Percentiles rank a stretch among this genome's conserved stretches.
Evolutionary conservation across 257 asterid species (phyloP).

Genomic region (Primulina eburnea): DNA sequence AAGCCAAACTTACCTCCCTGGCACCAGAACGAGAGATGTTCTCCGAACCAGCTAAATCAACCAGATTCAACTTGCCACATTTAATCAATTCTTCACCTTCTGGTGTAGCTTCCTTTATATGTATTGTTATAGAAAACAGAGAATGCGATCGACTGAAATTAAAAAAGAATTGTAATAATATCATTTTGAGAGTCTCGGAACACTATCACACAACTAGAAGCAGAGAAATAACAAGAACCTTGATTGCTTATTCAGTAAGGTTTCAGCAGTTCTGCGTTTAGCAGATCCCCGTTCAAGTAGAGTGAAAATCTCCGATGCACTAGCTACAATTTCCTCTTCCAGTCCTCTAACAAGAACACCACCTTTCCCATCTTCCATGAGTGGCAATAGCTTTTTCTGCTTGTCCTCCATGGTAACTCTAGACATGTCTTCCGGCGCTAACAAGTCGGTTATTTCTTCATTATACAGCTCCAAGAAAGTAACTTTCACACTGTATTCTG

Average conservation of each 20-base stretch:
- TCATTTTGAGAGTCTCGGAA: not conserved
- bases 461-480: conserved; percentile 83
- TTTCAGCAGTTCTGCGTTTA: conserved; percentile 86
- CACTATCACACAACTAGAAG: not conserved
- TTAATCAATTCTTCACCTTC: conserved; percentile 92
- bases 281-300: conserved; percentile 83
- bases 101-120: conserved; percentile 86
- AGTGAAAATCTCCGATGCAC: conserved; percentile 69
- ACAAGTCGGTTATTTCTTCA: conserved; percentile 82
- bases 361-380: conserved; percentile 93
- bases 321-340: conserved; percentile 81
- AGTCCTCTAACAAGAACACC: conserved; percentile 90
- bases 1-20: conserved; percentile 56
- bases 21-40: conserved; percentile 94
- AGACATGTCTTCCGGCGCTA: conserved; percentile 77
- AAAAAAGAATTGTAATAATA: conserved; percentile 18
- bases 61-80: conserved; percentile 87
- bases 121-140: conserved; percentile 82
- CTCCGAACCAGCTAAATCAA: conserved; percentile 91
- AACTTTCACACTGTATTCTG: conserved; percentile 82
- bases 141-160: conserved; percentile 88
- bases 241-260: conserved; percentile 80
- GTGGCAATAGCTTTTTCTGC: conserved; percentile 77
- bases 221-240: conserved; percentile 43
- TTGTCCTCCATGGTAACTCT: conserved; percentile 62